These are phyloP conservation scores for Ceriops decandra DNA, from an alignment of 345 rosid species.

Conservation along the genomic window DNA sequence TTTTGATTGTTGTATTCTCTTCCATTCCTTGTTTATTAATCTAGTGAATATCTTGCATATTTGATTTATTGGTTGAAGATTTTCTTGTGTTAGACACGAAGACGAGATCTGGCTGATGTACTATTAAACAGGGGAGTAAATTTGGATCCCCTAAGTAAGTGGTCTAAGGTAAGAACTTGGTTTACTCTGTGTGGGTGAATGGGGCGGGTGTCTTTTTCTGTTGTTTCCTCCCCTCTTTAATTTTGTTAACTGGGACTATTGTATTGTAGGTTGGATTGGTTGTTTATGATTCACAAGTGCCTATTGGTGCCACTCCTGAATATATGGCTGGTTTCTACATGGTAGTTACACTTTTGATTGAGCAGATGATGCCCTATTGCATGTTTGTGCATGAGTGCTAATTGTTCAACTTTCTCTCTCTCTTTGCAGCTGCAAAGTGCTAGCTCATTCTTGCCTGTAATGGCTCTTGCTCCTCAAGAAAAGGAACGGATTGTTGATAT, in stretches of 20 bases:
- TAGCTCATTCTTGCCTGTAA: conserved; percentile 92
- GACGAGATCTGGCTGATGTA: conserved; percentile 92
- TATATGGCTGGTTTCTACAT: conserved; percentile 93
- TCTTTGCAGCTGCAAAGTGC: conserved; percentile 81
- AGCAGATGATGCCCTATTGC: neutral
- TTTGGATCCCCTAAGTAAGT: conserved; percentile 87
- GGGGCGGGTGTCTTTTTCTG: conserved; percentile 7
- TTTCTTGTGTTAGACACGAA: conserved; percentile 55
- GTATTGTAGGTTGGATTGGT: conserved; percentile 80
- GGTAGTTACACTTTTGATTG: conserved; percentile 38
- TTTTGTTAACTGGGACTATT: conserved; percentile 5
- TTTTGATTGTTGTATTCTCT: conserved; percentile 14
- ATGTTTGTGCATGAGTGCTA: conserved; percentile 5
- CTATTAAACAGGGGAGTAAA: conserved; percentile 94
- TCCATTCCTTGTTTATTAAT: conserved; percentile 11
- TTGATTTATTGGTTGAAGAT: conserved; percentile 4
- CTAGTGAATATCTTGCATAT: neutral
- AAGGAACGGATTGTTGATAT: conserved; percentile 84
- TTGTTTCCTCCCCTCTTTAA: neutral
- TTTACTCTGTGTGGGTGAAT: neutral
- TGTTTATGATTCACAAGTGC: conserved; percentile 89
- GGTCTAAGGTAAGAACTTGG: conserved; percentile 70
- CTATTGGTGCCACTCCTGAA: conserved; percentile 97
- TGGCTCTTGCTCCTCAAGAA: conserved; percentile 99
- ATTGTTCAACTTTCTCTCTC: neutral